Base-by-base conservation (phyloP, 2,329 filamentous ascomycete species). In the Aspergillus arachidicola region DNA sequence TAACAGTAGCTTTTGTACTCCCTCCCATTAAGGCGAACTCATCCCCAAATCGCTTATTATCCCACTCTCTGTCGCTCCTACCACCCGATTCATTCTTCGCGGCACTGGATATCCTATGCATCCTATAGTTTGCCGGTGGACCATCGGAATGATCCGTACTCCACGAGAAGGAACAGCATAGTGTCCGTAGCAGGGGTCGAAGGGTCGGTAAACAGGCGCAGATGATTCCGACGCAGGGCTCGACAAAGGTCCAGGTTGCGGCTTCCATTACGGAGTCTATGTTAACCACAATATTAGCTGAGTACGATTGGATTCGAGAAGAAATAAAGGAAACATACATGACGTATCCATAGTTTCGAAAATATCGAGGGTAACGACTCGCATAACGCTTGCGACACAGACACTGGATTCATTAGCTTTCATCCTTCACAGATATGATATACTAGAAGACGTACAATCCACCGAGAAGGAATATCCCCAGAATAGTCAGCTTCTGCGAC, bases 201-300 rank as follows among this genome's bases (percentile, higher is more conserved):
- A 59, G 30, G 12, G 57, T 59, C 36, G 57, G 57, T n/a, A 59
- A 32, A 41, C 45, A 51, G 4, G 57, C 57, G 45, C 57, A 59
- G n/a, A 59, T 59, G 32, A 59, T 59, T 12, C 57, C 57, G 6
- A 59, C 57, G 16, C 57, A 59, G 12, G 45, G 57, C 10, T 59
- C 57, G 32, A 59, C 45, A 23, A 59, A 50, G 28, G 57, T 51
- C 57, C 57, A 59, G 19, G 45, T 50, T 30, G 57, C 57, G 28
- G 57, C 57, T 36, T 59, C 57, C 57, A 59, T 59, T 6, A 59
- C 11, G 19, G 57, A 59, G 14, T 59, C 57, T 28, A 4, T 9
- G 23, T 26, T 26, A 26, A 26, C 23, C 23, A 26, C 1, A 16
- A 19, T 46, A 23, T 30, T 10, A 50, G 14, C n/a, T 30, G 43